Conservation (phyloP, 352 stramenopile species). For the Pythium grandisporangium region DNA sequence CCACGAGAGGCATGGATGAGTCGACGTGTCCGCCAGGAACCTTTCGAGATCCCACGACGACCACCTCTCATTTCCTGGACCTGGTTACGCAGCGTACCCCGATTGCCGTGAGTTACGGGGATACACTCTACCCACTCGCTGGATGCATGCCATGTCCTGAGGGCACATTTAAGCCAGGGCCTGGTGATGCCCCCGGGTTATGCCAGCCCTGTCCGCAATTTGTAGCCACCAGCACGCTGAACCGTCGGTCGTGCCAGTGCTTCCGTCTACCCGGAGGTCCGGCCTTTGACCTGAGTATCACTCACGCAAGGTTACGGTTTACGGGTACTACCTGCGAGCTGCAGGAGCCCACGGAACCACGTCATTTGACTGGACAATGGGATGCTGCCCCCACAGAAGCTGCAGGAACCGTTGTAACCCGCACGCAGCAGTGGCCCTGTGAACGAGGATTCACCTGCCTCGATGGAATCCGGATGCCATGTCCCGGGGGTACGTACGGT, state of each 20-base stretch:
- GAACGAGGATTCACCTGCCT: slow-evolving; percentile 56
- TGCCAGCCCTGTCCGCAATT: slow-evolving; percentile 42
- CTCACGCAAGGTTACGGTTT: slow-evolving; percentile 38
- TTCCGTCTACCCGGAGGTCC: slow-evolving; percentile 42
- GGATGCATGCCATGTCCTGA: slow-evolving; percentile 48
- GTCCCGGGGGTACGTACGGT: slow-evolving; percentile 40
- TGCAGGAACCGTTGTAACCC: slow-evolving; percentile 27
- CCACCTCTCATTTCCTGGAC: slow-evolving; percentile 22
- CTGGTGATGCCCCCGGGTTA: slow-evolving; percentile 32
- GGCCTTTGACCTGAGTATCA: slow-evolving; percentile 16
- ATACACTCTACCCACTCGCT: slow-evolving; percentile 37
- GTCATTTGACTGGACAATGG: no score
- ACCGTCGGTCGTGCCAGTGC: slow-evolving; percentile 49
- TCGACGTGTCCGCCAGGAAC: slow-evolving; percentile 25
- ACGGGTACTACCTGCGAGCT: slow-evolving; percentile 19
- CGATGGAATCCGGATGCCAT: slow-evolving; percentile 35
- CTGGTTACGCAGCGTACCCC: slow-evolving; percentile 29
- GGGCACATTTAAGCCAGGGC: slow-evolving; percentile 56
- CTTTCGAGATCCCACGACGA: slow-evolving; percentile 18
- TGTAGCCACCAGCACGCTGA: slow-evolving; percentile 24
- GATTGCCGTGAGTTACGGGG: slow-evolving; percentile 50
- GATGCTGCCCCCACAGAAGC: slow-evolving; percentile 7
- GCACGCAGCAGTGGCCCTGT: slow-evolving; percentile 36
- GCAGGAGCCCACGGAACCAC: slow-evolving; percentile 1
- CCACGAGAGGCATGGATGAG: slow-evolving; percentile 18